A percentile compares a stretch with the other conserved stretches of the same genome.
Evolutionary conservation across 1,139 yeast species (phyloP).

Genomic region (Blastobotrys petasosporus): DNA sequence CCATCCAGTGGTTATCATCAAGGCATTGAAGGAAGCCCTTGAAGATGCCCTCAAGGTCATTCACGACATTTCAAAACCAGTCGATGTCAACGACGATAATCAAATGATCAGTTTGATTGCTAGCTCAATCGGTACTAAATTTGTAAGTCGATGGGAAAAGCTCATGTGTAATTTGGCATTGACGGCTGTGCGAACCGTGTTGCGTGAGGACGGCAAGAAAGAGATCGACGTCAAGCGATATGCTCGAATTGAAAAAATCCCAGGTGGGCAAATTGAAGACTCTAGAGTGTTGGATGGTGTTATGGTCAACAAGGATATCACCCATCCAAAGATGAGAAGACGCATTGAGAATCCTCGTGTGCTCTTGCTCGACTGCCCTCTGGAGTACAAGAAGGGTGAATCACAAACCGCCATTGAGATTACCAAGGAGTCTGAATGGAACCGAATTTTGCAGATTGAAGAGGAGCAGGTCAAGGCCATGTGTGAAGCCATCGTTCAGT

Average conservation of each 20-base stretch:
- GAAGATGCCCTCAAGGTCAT: slow-evolving; percentile 86
- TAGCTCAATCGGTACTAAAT: slow-evolving; percentile 95
- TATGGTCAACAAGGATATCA: slow-evolving; percentile 90
- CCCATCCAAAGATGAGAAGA: slow-evolving; percentile 97
- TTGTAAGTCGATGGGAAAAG: slow-evolving; percentile 84
- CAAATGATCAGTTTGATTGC: slow-evolving; percentile 84
- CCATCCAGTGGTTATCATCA: slow-evolving; percentile 94
- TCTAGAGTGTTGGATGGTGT: slow-evolving; percentile 86
- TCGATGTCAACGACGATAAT: slow-evolving; percentile 74
- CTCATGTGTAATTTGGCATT: slow-evolving; percentile 88
- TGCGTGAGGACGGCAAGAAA: slow-evolving; percentile 51
- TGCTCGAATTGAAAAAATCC: slow-evolving; percentile 89
- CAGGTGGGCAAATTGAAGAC: slow-evolving; percentile 97
- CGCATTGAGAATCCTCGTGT: slow-evolving; percentile 82
- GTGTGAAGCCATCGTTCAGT: slow-evolving; percentile 78
- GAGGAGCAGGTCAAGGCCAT: slow-evolving; percentile 90
- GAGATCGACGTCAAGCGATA: slow-evolving; percentile 93
- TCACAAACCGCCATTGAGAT: slow-evolving; percentile 97
- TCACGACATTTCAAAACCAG: slow-evolving; percentile 76
- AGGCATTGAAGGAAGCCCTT: slow-evolving; percentile 87
- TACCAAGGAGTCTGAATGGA: slow-evolving; percentile 95
- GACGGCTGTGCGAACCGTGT: slow-evolving; percentile 81
- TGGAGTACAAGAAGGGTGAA: slow-evolving; percentile 98
- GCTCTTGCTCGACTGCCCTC: slow-evolving; percentile 86
- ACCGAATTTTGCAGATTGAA: slow-evolving; percentile 88